These are phyloP conservation scores for Trichoderma asperelloides DNA, from an alignment of 495 filamentous ascomycete genomes.

Conservation along the genomic window DNA sequence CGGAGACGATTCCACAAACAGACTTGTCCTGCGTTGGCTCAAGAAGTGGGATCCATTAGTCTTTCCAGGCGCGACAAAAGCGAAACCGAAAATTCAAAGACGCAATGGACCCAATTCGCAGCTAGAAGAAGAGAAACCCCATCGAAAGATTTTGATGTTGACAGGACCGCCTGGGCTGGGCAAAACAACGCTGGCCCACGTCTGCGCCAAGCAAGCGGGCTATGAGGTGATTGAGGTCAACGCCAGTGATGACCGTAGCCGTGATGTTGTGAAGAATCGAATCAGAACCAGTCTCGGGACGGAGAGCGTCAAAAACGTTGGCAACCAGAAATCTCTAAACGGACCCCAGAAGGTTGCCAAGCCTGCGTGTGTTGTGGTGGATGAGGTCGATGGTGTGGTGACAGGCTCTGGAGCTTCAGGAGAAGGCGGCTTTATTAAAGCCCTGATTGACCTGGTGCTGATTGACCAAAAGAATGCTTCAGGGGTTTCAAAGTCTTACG, in stretches of 20 bases:
- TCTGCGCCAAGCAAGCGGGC: slow-evolving; percentile 88
- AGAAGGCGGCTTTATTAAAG: slow-evolving; percentile 87
- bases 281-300: slow-evolving; percentile 84
- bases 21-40: slow-evolving; percentile 84
- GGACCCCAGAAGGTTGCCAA: slow-evolving; percentile 66
- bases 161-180: slow-evolving; percentile 88
- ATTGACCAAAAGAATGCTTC: slow-evolving; percentile 74
- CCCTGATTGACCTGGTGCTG: slow-evolving; percentile 78
- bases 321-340: slow-evolving; percentile 46
- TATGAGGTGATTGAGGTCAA: slow-evolving; percentile 92
- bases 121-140: slow-evolving; percentile 54
- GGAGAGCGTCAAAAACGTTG: slow-evolving; percentile 80
- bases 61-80: slow-evolving; percentile 61
- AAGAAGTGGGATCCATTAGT: slow-evolving; percentile 91
- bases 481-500: slow-evolving; percentile 25
- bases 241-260: slow-evolving; percentile 70
- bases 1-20: slow-evolving; percentile 90
- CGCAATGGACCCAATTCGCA: slow-evolving; percentile 28
- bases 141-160: slow-evolving; percentile 80
- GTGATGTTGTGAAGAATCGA: slow-evolving; percentile 74
- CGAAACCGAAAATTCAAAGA: slow-evolving; percentile 32
- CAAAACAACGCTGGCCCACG: slow-evolving; percentile 93
- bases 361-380: slow-evolving; percentile 87
- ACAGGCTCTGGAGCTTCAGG: slow-evolving; percentile 60
- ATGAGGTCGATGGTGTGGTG: slow-evolving; percentile 93